Percentiles rank a stretch among this genome's conserved stretches.
Conservation (phyloP, 2,329 filamentous ascomycete species). For the Amauroascus niger region DNA sequence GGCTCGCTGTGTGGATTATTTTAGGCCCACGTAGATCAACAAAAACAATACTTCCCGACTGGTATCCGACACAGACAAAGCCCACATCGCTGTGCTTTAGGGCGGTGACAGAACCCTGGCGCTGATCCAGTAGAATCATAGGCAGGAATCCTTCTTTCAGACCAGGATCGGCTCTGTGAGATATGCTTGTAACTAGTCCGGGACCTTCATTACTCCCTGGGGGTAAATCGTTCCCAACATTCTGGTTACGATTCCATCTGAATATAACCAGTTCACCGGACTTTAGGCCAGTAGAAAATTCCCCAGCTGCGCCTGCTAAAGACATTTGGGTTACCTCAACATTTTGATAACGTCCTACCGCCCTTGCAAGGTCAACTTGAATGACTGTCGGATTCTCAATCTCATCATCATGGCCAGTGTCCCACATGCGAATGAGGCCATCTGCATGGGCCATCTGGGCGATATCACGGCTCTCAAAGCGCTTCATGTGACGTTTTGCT, state of each 20-base stretch:
- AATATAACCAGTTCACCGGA: constrained; percentile 82
- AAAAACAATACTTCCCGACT: constrained; percentile 68
- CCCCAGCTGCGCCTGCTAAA: constrained; percentile 68
- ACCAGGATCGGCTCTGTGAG: constrained; percentile 57
- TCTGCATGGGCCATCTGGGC: constrained; percentile 83
- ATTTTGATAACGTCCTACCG: constrained; percentile 67
- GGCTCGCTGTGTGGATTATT: constrained; percentile 65
- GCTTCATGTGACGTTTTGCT: constrained; percentile 57
- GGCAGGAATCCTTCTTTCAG: constrained; percentile 76
- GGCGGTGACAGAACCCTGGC: constrained; percentile 69
- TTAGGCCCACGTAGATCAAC: constrained; percentile 81
- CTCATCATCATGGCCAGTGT: constrained; percentile 82
- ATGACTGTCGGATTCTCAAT: constrained; percentile 75
- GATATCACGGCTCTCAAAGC: constrained; percentile 74
- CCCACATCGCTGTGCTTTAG: constrained; percentile 83
- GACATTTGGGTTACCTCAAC: constrained; percentile 71
- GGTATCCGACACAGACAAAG: constrained; percentile 79
- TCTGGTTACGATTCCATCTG: constrained; percentile 73
- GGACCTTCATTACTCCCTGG: constrained; percentile 47
- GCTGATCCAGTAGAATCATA: constrained; percentile 69
- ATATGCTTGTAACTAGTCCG: constrained; percentile 65
- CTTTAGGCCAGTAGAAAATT: constrained; percentile 71
- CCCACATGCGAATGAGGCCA: constrained; percentile 85
- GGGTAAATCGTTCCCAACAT: constrained; percentile 54
- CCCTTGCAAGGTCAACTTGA: constrained; percentile 77